Base-by-base conservation (phyloP, 106 monocot genomes). In the Dioscorea zingiberensis region DNA sequence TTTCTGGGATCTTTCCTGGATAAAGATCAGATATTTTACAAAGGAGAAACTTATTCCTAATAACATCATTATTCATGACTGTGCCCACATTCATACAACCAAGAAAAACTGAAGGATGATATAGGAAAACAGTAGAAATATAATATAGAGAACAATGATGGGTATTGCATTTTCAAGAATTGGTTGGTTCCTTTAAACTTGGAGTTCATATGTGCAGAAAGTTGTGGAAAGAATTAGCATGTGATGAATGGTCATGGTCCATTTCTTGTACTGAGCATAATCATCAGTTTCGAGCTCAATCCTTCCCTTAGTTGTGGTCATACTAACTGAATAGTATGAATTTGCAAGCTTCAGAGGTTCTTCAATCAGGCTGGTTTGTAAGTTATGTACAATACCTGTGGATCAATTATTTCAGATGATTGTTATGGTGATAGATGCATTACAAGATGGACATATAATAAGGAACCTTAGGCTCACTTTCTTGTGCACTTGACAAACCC, bases 201-300 rank as follows among this genome's bases (percentile, higher is more conserved):
- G 28, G 17, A 59, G 27, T 29, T 59, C 28, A 14, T 66, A 68
- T 61, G 61, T 71, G 66, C 62, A 28, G 22, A 82, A 62, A 27
- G 74, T 70, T 72, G 68, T 81, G 45, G 90, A 80, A 23, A 78
- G 59, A 72, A 70, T 80, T 57, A 86, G 70, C 90, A 90, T 86
- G 26, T 81, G 86, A 55, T 81, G 78, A 47, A 90, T 78, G 46
- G 79, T 81, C 26, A 57, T 63, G 30, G 66, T 71, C 90, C 90
- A 90, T 68, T 72, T 80, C 75, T 63, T 86, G 75, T 83, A 78
- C 62, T 62, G 44, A 18, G 48, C 58, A 57, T 70, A 67, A 18
- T 86, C 73, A 45, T 75, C 49, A 13, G 73, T 62, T 58, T 72
- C 73, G 44, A 90, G 76, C 55, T 81, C 59, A 21, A 86, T 75